Conservation (phyloP, 2,329 filamentous ascomycete species). For the Neonectria magnoliae region DNA sequence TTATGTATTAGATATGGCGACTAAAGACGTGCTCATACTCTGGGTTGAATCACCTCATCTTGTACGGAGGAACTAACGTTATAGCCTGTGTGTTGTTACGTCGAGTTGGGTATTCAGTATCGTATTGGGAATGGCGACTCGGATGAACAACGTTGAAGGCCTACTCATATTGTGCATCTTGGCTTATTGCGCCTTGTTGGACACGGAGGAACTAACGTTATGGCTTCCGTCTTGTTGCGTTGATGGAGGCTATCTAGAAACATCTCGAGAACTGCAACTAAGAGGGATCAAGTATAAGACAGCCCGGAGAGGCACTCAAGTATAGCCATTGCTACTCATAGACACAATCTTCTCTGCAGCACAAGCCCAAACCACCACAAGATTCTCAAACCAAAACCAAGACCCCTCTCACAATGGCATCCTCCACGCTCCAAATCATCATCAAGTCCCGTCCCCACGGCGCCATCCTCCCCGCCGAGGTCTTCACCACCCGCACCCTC, state of each 20-base stretch:
- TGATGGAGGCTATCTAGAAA: neutral
- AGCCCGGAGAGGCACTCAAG: neutral
- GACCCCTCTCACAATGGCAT: slow-evolving; percentile 6
- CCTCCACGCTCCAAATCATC: slow-evolving; percentile 49
- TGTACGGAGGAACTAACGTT: neutral
- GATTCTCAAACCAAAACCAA: too few relatives aligned
- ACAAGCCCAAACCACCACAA: neutral
- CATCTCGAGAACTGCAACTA: neutral
- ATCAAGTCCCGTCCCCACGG: slow-evolving; percentile 67
- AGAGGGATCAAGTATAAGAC: neutral
- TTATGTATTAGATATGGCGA: neutral
- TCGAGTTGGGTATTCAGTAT: neutral
- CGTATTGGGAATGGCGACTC: neutral
- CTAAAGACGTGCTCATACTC: too few relatives aligned
- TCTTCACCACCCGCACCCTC: slow-evolving; percentile 62
- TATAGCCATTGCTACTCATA: neutral
- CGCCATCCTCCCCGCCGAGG: slow-evolving; percentile 67
- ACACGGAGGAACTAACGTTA: neutral
- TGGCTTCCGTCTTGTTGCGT: neutral
- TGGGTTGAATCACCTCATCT: too few relatives aligned
- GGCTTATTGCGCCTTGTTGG: neutral
- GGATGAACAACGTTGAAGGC: neutral
- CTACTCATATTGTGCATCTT: neutral
- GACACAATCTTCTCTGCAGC: neutral
- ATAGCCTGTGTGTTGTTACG: neutral